A percentile compares a stretch with the other conserved stretches of the same genome.
Evolutionary conservation across 495 filamentous ascomycete species (phyloP).

Genomic region (Podospora appendiculata): DNA sequence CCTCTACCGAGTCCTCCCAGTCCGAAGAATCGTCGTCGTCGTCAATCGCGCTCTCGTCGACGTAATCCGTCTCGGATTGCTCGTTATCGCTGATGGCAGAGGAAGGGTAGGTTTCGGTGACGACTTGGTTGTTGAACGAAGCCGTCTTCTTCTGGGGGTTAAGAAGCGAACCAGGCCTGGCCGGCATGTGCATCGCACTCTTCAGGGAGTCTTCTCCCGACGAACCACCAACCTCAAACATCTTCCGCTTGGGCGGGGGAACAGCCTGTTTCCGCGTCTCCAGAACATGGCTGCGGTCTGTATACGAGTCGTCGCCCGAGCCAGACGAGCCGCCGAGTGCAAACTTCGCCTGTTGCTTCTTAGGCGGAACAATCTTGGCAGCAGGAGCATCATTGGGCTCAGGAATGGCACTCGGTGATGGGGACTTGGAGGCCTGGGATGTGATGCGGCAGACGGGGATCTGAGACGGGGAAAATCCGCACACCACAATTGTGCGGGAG

Average conservation of each 20-base stretch:
- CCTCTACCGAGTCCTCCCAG: slow-evolving; percentile 90
- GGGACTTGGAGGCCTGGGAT: slow-evolving; percentile 17
- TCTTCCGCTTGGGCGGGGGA: slow-evolving; percentile 54
- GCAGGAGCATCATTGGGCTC: slow-evolving; percentile 37
- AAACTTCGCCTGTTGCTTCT: slow-evolving; percentile 46
- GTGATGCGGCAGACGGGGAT: slow-evolving; percentile 52
- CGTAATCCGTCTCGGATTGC: slow-evolving; percentile 61
- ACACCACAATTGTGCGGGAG: slow-evolving; percentile 63
- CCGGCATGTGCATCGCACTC: slow-evolving; percentile 47
- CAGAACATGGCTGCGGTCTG: slow-evolving; percentile 32
- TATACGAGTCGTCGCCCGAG: slow-evolving; percentile 35
- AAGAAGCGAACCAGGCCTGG: slow-evolving; percentile 34
- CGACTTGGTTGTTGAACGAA: slow-evolving; percentile 76
- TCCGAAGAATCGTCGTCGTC: slow-evolving; percentile 82
- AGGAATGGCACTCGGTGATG: slow-evolving; percentile 28
- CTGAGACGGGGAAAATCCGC: slow-evolving; percentile 78
- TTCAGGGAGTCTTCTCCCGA: slow-evolving; percentile 79
- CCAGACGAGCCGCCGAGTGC: slow-evolving; percentile 47
- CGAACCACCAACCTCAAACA: slow-evolving; percentile 76
- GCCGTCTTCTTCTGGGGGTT: slow-evolving; percentile 62
- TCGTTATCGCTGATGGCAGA: slow-evolving; percentile 59
- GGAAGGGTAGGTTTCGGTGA: slow-evolving; percentile 54
- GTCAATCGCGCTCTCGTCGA: slow-evolving; percentile 78
- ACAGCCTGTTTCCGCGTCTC: slow-evolving; percentile 42
- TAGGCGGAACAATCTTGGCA: slow-evolving; percentile 38